Evolutionary conservation across 2,329 filamentous ascomycete genomes (phyloP).

Genomic region (Diaporthe longicolla): DNA sequence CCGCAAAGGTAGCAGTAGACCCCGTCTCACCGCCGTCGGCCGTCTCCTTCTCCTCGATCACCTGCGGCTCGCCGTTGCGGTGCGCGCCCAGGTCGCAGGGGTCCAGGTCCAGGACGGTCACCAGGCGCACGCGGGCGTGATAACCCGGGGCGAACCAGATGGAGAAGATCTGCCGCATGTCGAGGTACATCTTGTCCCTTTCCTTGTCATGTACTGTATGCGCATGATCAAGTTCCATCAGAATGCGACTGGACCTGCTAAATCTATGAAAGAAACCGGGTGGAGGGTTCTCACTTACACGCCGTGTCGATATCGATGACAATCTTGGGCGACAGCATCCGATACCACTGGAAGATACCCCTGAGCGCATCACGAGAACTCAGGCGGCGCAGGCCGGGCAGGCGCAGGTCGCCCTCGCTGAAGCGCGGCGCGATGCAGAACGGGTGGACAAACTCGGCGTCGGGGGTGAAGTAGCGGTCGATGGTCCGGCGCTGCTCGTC

Average conservation of each 20-base stretch:
- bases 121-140: slow-evolving; percentile 75
- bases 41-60: slow-evolving; percentile 29
- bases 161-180: slow-evolving; percentile 80
- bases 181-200: slow-evolving; percentile 78
- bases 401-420: slow-evolving; percentile 49
- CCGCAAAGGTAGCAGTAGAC: not conserved
- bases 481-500: slow-evolving; percentile 76
- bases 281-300: slow-evolving; percentile 53
- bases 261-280: too few species aligned
- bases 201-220: slow-evolving; percentile 75
- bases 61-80: slow-evolving; percentile 43
- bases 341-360: slow-evolving; percentile 86
- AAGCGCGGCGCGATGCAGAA: slow-evolving; percentile 79
- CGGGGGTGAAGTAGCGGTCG: slow-evolving; percentile 79
- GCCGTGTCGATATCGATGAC: slow-evolving; percentile 74
- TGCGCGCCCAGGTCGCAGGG: slow-evolving; percentile 45
- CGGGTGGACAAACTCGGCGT: slow-evolving; percentile 83
- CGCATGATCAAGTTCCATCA: not conserved
- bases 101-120: slow-evolving; percentile 76
- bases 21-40: slow-evolving; percentile 44
- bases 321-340: slow-evolving; percentile 83
- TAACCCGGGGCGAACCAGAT: slow-evolving; percentile 85
- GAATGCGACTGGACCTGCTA: not conserved
- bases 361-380: slow-evolving; percentile 78
- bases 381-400: slow-evolving; percentile 59